Percentiles rank a stretch among this genome's conserved stretches.
These are phyloP conservation scores for Ustilago shanxiensis DNA, from an alignment of 1,284 basidiomycete genomes.

Conservation along the genomic window DNA sequence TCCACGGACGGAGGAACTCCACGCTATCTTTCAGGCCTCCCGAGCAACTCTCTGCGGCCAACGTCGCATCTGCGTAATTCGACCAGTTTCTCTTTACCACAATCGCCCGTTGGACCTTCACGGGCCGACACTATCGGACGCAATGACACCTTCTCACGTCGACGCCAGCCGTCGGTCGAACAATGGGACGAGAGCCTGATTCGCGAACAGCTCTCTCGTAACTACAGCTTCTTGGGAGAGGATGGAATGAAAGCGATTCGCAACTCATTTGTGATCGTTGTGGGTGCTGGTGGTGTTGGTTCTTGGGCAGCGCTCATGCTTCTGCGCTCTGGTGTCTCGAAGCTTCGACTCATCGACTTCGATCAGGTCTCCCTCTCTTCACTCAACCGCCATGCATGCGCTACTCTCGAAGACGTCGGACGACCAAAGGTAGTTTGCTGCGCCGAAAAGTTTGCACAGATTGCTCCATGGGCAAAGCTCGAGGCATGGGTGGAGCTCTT, in stretches of 20 bases:
- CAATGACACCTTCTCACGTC: slow-evolving; percentile 23
- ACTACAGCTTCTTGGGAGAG: slow-evolving; percentile 94
- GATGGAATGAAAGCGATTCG: slow-evolving; percentile 87
- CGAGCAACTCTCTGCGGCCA: slow-evolving; percentile 35
- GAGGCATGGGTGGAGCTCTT: slow-evolving; percentile 71
- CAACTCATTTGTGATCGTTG: slow-evolving; percentile 82
- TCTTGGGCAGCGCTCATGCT: slow-evolving; percentile 94
- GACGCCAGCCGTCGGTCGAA: slow-evolving; percentile 35
- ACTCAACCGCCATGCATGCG: slow-evolving; percentile 83
- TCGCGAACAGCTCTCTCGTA: slow-evolving; percentile 82
- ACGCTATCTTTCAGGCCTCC: slow-evolving; percentile 51
- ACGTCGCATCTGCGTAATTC: slow-evolving; percentile 40
- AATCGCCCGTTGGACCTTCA: slow-evolving; percentile 32
- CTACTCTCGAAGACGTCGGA: slow-evolving; percentile 90
- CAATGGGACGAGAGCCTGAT: slow-evolving; percentile 70
- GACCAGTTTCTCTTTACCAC: slow-evolving; percentile 35
- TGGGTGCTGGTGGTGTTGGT: slow-evolving; percentile 96
- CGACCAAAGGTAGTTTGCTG: slow-evolving; percentile 89
- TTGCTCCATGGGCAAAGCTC: slow-evolving; percentile 78
- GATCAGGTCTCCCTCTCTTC: slow-evolving; percentile 73
- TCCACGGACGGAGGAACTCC: slow-evolving; percentile 56
- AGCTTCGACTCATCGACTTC: slow-evolving; percentile 68
- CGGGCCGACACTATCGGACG: slow-evolving; percentile 25
- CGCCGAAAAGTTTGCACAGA: slow-evolving; percentile 79
- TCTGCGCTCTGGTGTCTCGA: slow-evolving; percentile 63